Conservation (phyloP, 495 filamentous ascomycete genomes). For the Penicillium desertorum region DNA sequence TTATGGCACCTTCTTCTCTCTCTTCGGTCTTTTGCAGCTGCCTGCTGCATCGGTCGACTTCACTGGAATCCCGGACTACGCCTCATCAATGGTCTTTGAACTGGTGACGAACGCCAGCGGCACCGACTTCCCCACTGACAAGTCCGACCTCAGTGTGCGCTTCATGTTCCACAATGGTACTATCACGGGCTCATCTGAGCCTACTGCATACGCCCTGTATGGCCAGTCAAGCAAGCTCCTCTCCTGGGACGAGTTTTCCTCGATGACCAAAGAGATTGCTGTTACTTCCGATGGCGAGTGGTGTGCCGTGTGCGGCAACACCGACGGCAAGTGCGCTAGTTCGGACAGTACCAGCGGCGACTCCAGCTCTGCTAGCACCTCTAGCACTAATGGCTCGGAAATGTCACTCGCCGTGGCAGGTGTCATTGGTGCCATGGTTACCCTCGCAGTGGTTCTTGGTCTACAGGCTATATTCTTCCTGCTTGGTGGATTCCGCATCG, state of each 20-base stretch:
- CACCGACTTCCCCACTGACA: constrained; percentile 32
- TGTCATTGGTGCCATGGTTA: constrained; percentile 64
- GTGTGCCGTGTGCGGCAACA: constrained; percentile 49
- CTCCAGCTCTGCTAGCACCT: constrained; percentile 13
- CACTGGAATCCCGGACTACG: constrained; percentile 51
- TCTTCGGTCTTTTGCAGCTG: constrained; percentile 51
- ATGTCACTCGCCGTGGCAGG: constrained; percentile 51
- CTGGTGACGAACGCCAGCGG: constrained; percentile 47
- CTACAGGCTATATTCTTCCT: constrained; percentile 48
- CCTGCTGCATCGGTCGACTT: constrained; percentile 38
- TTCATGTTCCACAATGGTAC: constrained; percentile 57
- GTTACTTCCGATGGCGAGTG: constrained; percentile 39
- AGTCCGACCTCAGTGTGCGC: constrained; percentile 41
- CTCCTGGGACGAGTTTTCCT: constrained; percentile 44
- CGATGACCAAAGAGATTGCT: constrained; percentile 39
- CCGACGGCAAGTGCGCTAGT: constrained; percentile 37
- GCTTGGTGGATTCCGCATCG: constrained; percentile 31
- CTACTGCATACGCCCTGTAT: constrained; percentile 45
- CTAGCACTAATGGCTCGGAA: constrained; percentile 18
- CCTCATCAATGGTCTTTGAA: constrained; percentile 52
- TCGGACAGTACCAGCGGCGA: not conserved
- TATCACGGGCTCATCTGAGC: constrained; percentile 27
- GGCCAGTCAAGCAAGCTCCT: constrained; percentile 31
- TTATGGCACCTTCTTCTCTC: constrained; percentile 49
- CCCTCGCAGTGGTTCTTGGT: constrained; percentile 54